A percentile compares a stretch with the other conserved stretches of the same genome.
These are phyloP conservation scores for Sarcomyxa edulis DNA, from an alignment of 768 basidiomycete genomes.

Conservation along the genomic window DNA sequence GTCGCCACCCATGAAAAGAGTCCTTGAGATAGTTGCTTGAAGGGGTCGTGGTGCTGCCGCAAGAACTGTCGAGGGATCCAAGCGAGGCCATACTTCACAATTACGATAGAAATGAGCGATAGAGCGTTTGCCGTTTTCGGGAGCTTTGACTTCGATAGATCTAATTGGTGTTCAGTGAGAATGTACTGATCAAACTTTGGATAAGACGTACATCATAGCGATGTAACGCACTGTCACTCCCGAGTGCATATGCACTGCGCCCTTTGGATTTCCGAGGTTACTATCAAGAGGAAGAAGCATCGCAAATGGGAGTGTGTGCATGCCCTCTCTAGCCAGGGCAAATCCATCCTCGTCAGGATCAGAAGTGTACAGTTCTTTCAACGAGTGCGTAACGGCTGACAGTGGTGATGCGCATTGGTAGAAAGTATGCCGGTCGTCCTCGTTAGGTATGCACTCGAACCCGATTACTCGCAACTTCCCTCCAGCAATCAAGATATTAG, in stretches of 20 bases:
- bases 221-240: conserved; percentile 75
- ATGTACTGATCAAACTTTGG: conserved; percentile 1
- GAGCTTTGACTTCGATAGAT: conserved; percentile 71
- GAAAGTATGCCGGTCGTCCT: conserved; percentile 68
- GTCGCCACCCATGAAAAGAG: conserved; percentile 56
- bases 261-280: conserved; percentile 50
- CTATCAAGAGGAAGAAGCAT: conserved; percentile 59
- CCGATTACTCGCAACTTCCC: conserved; percentile 82
- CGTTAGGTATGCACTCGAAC: conserved; percentile 65
- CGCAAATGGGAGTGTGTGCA: conserved; percentile 66
- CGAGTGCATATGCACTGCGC: conserved; percentile 46
- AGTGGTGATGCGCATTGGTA: conserved; percentile 67
- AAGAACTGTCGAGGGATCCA: conserved; percentile 58
- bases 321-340: conserved; percentile 55
- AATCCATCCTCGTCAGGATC: conserved; percentile 57
- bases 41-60: conserved; percentile 56
- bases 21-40: conserved; percentile 47
- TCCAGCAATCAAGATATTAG: conserved; percentile 58
- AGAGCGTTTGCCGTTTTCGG: conserved; percentile 52
- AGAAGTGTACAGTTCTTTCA: conserved; percentile 37
- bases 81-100: conserved; percentile 73
- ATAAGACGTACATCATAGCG: conserved; percentile 62
- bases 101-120: conserved; percentile 89
- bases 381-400: conserved; percentile 40
- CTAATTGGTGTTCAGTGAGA: conserved; percentile 26